These are phyloP conservation scores for Penicillium sp. DNA, from an alignment of 2,329 filamentous ascomycete species.

Conservation along the genomic window DNA sequence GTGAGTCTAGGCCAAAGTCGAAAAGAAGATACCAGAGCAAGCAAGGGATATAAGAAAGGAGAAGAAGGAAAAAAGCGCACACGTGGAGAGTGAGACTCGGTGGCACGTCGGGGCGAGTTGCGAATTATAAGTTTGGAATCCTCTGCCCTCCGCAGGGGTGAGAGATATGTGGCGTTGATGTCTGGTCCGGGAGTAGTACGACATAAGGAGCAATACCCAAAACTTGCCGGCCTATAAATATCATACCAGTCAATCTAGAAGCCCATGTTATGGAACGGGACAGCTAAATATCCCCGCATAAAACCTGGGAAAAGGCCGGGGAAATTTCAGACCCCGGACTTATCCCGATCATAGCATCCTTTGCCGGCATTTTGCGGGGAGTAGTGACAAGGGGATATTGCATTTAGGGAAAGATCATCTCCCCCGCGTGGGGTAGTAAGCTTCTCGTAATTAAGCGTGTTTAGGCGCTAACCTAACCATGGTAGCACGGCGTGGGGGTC, in stretches of 20 bases:
- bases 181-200: background rate
- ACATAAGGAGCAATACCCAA: background rate
- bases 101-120: background rate
- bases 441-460: background rate
- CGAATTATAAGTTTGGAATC: background rate
- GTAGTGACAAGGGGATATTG: background rate
- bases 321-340: conserved; percentile 8
- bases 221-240: no score
- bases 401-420: background rate
- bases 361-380: background rate
- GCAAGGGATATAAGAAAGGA: conserved; percentile 8
- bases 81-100: conserved; percentile 2
- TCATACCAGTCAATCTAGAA: background rate
- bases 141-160: background rate
- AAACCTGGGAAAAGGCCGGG: background rate
- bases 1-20: background rate
- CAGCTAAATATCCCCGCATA: background rate
- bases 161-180: conserved; percentile 1
- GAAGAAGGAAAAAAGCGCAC: conserved; percentile 5
- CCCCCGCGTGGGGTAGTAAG: conserved; percentile 5
- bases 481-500: background rate
- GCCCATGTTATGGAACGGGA: background rate
- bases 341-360: background rate
- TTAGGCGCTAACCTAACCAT: background rate
- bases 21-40: conserved; percentile 3